Base-by-base conservation (phyloP, 2,329 filamentous ascomycete genomes). In the Cadophora sp. region DNA sequence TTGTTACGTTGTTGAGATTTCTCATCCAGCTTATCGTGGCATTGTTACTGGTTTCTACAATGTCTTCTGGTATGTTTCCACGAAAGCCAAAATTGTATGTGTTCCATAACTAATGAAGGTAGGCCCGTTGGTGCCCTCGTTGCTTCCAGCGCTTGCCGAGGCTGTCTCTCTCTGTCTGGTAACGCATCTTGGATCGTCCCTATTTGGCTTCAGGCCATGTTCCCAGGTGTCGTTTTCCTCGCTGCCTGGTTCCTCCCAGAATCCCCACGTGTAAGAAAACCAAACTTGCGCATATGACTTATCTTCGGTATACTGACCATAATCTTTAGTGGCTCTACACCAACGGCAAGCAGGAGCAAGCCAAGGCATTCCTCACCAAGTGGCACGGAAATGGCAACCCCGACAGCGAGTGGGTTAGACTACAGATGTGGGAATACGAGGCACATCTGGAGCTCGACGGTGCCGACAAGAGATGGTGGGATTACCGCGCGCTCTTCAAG, bases 391-490 rank as follows among this genome's bases (percentile, higher is more conserved):
- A 87, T 53, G 85, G 85, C 29, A 79, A 82, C 27, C 76, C 77
- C 9, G 79, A 85, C 14, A 83, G 84, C 66, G 80, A 84, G 1
- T 82, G 85, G 70, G 85, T 87, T 2, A 80, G 82, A 71, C 79
- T 87, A 3, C 83, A 86, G 73, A 76, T 83, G 59, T 75, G 76
- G 43, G 83, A 84, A 73, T 80, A 86, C 68, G 81, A 83, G 71
- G 83, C 87, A 68, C 82, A 85, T 78, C 73, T 80, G 9, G 80
- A 81, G n/a, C 79, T 79, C 8, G 81, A 85, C 62, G 84, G 82
- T 8, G 83, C 83, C 1, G 85, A 86, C 68, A 86, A 86, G 78
- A 80, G 81, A 59, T 86, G 84, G 83, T 86, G 83, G 82, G 84
- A 87, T 73, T 87, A 86, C 74, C 78, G 80, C 56, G 84, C 84